Evolutionary conservation across 2,329 filamentous ascomycete species (phyloP), one percentile per base, ranked within the genome.

Genomic region (Pezicula rhizophila): DNA sequence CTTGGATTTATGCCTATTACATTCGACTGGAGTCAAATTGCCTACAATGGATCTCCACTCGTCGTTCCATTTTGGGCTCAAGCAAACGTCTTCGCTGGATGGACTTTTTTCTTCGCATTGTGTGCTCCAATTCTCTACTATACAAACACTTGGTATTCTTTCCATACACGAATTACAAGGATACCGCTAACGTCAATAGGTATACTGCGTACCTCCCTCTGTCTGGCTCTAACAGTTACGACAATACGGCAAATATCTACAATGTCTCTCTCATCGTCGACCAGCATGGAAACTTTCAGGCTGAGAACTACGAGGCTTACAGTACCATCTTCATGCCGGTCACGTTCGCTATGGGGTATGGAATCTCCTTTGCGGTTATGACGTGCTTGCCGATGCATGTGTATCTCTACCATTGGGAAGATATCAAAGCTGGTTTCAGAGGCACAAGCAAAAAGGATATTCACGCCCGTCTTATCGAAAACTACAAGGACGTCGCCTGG

Each of bases 21-120:
- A 0, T 86, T 89, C 60, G 85, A 89, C 69, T 88, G 85, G 84
- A 84, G 83, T 5, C 83, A 87, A 59, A 76, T 87, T 47, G 74
- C 38, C 7, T 53, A 49, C 38, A 44, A 47, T 25, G 73, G 73
- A 74, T 51, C 38, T 12, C 51, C 82, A 2, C 66, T 85, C 37
- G 82, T 87, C 40, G 77, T 82, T 1, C 84, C 85, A 5, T 87
- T 83, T 80, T 79, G 84, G 61, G 85, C 84, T 8, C 87, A 87
- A 54, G 82, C 80, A 51, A 89, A 89, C 61, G 86, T 82, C 0
- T 64, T 86, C 38, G 78, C 86, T 82, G 48, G 48, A n/a, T 51
- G 41, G 40, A 45, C 37, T 4, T 47, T 33, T 15, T 42, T 33
- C 8, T 47, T 47, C 11, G 33, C 28, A 5, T n/a, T 47, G 15